Percentiles rank a stretch among this genome's conserved stretches.
Evolutionary conservation across 352 stramenopile genomes (phyloP).

Genomic region (Ophiocytium majus): DNA sequence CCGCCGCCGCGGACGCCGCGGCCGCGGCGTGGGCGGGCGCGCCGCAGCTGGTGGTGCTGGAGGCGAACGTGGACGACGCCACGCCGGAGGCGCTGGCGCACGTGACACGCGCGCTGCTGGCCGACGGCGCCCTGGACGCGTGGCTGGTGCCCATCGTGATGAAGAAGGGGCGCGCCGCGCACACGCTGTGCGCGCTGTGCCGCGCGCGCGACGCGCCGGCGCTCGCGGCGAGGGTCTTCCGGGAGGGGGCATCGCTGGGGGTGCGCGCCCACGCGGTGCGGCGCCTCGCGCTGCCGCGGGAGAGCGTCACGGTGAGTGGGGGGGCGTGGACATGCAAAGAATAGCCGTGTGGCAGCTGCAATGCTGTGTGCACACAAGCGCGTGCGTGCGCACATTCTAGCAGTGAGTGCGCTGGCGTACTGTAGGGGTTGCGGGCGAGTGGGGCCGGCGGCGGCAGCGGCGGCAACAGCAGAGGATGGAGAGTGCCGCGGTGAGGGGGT

Average conservation of each 20-base stretch:
- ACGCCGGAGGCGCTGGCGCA: slow-evolving; percentile 69
- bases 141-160: slow-evolving; percentile 80
- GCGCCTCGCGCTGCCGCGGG: slow-evolving; percentile 41
- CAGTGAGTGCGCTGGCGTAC: not conserved
- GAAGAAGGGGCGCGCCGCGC: slow-evolving; percentile 79
- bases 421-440: not conserved
- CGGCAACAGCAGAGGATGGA: not conserved
- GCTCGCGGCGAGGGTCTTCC: slow-evolving; percentile 68
- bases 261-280: slow-evolving; percentile 67
- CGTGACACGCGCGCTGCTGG: slow-evolving; percentile 69
- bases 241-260: slow-evolving; percentile 79
- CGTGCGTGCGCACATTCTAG: not conserved
- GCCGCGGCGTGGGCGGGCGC: slow-evolving; percentile 26
- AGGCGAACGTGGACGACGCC: slow-evolving; percentile 84
- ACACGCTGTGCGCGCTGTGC: slow-evolving; percentile 76
- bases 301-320: slow-evolving; percentile 36
- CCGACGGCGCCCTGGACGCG: slow-evolving; percentile 71
- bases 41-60: slow-evolving; percentile 67
- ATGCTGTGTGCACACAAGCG: not conserved
- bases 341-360: not conserved
- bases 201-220: slow-evolving; percentile 62
- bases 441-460: not conserved
- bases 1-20: slow-evolving; percentile 10
- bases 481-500: no score
- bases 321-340: no score